These are phyloP conservation scores for Solanum chiquidenum DNA, from an alignment of 257 asterid genomes.

Conservation along the genomic window DNA sequence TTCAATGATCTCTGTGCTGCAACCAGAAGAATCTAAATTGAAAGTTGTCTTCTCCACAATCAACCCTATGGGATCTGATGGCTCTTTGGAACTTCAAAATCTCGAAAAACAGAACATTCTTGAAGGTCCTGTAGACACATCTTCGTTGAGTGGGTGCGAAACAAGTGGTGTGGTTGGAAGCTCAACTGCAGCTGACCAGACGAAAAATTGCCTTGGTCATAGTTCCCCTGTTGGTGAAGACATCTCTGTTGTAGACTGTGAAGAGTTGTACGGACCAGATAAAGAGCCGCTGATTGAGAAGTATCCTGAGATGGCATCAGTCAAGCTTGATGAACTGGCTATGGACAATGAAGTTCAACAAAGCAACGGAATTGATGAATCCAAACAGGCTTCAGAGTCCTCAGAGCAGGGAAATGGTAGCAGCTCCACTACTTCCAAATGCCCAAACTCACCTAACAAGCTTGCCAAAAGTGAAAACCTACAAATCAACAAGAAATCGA, in stretches of 20 bases:
- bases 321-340: constrained; percentile 13
- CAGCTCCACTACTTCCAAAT: constrained; percentile 9
- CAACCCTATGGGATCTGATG: constrained; percentile 28
- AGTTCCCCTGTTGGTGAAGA: constrained; percentile 37
- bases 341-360: constrained; percentile 10
- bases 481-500: constrained; percentile 24
- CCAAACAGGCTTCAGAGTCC: constrained; percentile 12
- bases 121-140: constrained; percentile 19
- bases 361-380: constrained; percentile 15
- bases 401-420: constrained; percentile 13
- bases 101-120: constrained; percentile 10
- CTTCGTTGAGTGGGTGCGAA: constrained; percentile 17
- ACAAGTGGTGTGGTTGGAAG: constrained; percentile 12
- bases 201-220: constrained; percentile 14
- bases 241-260: constrained; percentile 64
- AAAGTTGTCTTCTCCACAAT: constrained; percentile 63
- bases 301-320: constrained; percentile 36
- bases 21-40: constrained; percentile 49
- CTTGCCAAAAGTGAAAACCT: constrained; percentile 19
- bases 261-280: constrained; percentile 91
- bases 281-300: constrained; percentile 50
- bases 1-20: constrained; percentile 31
- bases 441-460: constrained; percentile 20
- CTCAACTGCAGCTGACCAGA: constrained; percentile 13
- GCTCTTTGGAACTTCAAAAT: constrained; percentile 14